Evolutionary conservation across 495 filamentous ascomycete species (phyloP).

Genomic region (Podospora comata): DNA sequence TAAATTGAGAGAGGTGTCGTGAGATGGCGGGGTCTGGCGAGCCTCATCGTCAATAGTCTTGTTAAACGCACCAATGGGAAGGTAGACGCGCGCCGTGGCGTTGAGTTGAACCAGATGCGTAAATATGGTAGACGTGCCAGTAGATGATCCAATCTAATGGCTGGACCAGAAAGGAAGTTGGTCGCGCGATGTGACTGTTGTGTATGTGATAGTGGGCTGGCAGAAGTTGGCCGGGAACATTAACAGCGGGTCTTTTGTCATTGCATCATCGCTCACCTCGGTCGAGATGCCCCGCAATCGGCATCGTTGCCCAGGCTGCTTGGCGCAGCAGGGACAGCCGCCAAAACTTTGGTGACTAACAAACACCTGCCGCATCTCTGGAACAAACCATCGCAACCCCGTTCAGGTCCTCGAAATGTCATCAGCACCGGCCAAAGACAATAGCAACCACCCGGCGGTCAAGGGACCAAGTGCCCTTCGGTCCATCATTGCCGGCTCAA

Average conservation of each 20-base stretch:
- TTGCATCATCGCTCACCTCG: constrained; percentile 4
- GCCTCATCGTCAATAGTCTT: too few relatives aligned
- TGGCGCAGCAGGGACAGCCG: neutral
- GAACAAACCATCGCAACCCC: neutral
- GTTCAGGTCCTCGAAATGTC: constrained; percentile 26
- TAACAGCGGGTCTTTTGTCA: neutral
- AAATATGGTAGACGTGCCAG: too few relatives aligned
- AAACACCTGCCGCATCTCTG: neutral
- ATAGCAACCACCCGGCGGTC: constrained; percentile 26
- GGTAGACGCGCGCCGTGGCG: too few relatives aligned
- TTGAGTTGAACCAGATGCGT: neutral
- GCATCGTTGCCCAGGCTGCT: constrained; percentile 2
- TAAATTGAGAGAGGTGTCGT: too few relatives aligned
- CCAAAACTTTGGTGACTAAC: constrained; percentile 7
- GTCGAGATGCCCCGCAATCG: constrained; percentile 9
- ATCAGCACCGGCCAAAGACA: constrained; percentile 28
- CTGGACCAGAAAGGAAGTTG: neutral
- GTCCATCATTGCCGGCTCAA: constrained; percentile 83
- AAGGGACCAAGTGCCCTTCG: constrained; percentile 74
- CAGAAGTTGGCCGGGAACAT: neutral
- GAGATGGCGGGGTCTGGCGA: too few relatives aligned
- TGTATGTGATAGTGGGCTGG: neutral
- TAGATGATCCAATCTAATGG: neutral
- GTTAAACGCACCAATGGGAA: too few relatives aligned
- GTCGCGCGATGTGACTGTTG: neutral